Evolutionary conservation across 2,329 filamentous ascomycete genomes (phyloP), one percentile per base, ranked within the genome.

Genomic region (Alternaria metachromatica): DNA sequence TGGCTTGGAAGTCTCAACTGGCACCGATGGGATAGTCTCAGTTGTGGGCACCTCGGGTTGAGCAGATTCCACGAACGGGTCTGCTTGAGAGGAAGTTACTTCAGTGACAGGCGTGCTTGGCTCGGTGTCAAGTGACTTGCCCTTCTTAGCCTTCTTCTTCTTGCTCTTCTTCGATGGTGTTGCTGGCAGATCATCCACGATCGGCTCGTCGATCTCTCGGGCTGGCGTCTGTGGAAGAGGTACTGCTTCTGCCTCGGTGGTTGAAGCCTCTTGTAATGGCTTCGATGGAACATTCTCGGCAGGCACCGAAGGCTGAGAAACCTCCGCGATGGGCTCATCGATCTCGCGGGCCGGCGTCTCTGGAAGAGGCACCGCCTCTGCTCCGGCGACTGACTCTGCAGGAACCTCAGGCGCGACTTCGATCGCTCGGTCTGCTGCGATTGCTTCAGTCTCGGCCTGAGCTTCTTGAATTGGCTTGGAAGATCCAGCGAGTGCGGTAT

Each of bases 91-190:
- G 7, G 33, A 26, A 11, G 48, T 12, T 15, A 66, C 61, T 51
- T 69, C 69, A 37, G 18, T 44, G 7, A 33, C 23, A 21, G 63
- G 45, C 11, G 62, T 70, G 20, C 46, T 58, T 20, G 64, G 66
- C 44, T 70, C 65, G 2, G 62, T 48, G 4, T 66, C 67, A 21
- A 30, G 23, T 3, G 56, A 37, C 30, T 67, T 67, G 12, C 45
- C 60, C 45, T 67, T 65, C 58, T 70, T 71, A 1, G 62, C 62
- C 41, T 67, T 72, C 57, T 83, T 80, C 62, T 85, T 85, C 12
- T 81, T 68, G 5, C 50, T 80, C 66, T 84, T 86, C 65, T 82
- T 81, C 54, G 81, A 82, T 30, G 74, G 71, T 3, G 60, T 55
- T 1, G 45, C 28, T 3, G 50, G 18, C 55, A 69, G 63, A 23